Base-by-base conservation (phyloP, 2,329 filamentous ascomycete genomes). In the Sporothrix pseudoabietina region DNA sequence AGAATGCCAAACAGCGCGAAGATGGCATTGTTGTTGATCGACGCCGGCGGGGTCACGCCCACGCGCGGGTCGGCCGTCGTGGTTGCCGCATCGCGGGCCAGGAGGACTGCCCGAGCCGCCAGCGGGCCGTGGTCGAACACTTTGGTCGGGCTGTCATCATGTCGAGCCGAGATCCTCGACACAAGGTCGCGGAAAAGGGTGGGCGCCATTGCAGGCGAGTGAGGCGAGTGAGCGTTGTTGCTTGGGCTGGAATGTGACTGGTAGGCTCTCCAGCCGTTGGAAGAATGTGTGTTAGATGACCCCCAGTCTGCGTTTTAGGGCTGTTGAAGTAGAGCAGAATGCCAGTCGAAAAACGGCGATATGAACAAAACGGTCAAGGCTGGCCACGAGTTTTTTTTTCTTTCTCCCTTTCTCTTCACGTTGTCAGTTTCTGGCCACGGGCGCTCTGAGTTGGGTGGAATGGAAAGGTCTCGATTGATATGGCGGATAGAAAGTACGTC, bases 1-100 rank as follows among this genome's bases (percentile, higher is more conserved):
- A 98, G 89, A 22, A 98, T 81, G 12, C 92, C 95, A 80, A 98
- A 97, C 0, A 98, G 85, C 0, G 91, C 91, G 79, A 98, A 92
- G 78, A 97, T 89, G 74, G 90, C 92, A 26, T 86, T 87, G 79
- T 91, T 91, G 82, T 87, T 89, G 81, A 90, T 88, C 81, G 1
- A 88, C 87, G 74, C 84, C 82, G 66, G 66, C 47, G 26, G 0
- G n/a, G 88, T 84, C 14, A 85, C 83, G 73, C 88, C 89, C 3
- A 76, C 74, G 10, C 79, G 78, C 0, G 87, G 84, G 76, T 88
- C 79, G 1, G 79, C 74, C 2, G 80, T 77, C 32, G 78, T 76
- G 26, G 76, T 54, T 54, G 75, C 69, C n/a, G 79, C 78, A 66
- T 84, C 82, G 54, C 85, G 84, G 32, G 80, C 80, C 9, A 82